These are phyloP conservation scores for Aquilaria sinensis DNA, from an alignment of 345 rosid species.

Conservation along the genomic window DNA sequence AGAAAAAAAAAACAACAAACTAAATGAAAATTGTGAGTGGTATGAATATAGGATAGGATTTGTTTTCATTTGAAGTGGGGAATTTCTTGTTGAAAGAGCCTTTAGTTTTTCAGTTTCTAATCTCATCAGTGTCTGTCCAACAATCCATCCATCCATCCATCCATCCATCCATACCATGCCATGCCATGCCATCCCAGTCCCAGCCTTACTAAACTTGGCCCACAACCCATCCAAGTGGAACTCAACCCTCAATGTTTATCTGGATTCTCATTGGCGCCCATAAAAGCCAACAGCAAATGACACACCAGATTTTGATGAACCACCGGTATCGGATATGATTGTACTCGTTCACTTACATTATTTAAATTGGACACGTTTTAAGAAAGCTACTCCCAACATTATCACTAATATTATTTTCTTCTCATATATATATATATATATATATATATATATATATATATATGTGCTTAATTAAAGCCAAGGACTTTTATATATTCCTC, in stretches of 20 bases:
- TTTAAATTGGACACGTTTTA: too few species aligned
- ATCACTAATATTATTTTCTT: too few species aligned
- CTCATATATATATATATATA: too few species aligned
- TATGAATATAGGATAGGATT: too few species aligned
- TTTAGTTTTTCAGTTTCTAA: slow-evolving; percentile 6
- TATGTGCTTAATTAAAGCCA: too few species aligned
- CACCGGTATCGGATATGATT: slow-evolving; percentile 13
- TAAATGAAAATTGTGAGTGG: too few species aligned
- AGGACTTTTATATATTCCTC: too few species aligned
- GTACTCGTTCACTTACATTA: background rate
- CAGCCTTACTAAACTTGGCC: background rate
- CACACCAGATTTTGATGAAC: slow-evolving; percentile 4
- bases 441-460: too few species aligned
- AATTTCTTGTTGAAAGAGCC: slow-evolving; percentile 23
- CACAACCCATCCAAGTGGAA: slow-evolving; percentile 25
- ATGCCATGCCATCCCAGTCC: background rate
- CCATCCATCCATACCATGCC: background rate
- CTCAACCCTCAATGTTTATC: slow-evolving; percentile 12
- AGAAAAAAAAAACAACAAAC: too few species aligned
- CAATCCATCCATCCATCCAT: slow-evolving; percentile 7
- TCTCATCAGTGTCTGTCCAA: slow-evolving; percentile 13
- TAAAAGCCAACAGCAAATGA: slow-evolving; percentile 7
- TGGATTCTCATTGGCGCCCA: slow-evolving; percentile 4
- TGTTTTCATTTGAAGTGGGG: slow-evolving; percentile 3
- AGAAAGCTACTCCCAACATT: too few species aligned